Base-by-base conservation (phyloP, 2,329 filamentous ascomycete genomes). In the Sporothrix pseudoabietina region DNA sequence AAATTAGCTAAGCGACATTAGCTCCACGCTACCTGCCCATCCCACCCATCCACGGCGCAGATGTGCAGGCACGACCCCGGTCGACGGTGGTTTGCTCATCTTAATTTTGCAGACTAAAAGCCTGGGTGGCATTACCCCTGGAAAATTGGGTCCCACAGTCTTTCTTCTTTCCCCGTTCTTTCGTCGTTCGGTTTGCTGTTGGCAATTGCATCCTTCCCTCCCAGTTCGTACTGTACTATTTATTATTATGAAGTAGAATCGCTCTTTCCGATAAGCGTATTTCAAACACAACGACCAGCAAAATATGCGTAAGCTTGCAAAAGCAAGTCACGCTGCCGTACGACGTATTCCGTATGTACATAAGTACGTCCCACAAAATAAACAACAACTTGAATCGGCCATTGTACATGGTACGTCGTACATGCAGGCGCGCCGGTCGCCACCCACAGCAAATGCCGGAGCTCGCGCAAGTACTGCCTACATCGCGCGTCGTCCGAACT, bases 1-100 rank as follows among this genome's bases (percentile, higher is more conserved):
- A 81, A 81, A 81, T 81, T 78, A 79, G 76, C 75, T 79, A 80
- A 80, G 77, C 80, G 79, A 81, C 74, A 80, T 79, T 79, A 77
- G 76, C 69, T 59, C 73, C 66, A 47, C 65, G 66, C 63, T 69
- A 57, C 41, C 12, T 59, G 69, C 55, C 69, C 55, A 63, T 63
- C 26, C 32, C 30, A 52, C 39, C 72, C 65, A 61, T 19, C 35
- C 74, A 75, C 68, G 61, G 66, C 65, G 49, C 63, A 68, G 44
- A 32, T 14, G 30, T 70, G 74, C 66, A 72, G 65, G 54, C 69
- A 30, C 55, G 44, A 71, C 74, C 71, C 71, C 47, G 69, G 74
- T 75, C 55, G 16, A 39, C 39, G 55, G 55, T 61, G 52, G 52
- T 19, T 19, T 57, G 69, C 72, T 71, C 69, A 73, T 71, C 71